A percentile compares a stretch with the other conserved stretches of the same genome.
phyloP scores from a whole-genome alignment of 139 green algal genomes.

The Chlorella sp. region DNA sequence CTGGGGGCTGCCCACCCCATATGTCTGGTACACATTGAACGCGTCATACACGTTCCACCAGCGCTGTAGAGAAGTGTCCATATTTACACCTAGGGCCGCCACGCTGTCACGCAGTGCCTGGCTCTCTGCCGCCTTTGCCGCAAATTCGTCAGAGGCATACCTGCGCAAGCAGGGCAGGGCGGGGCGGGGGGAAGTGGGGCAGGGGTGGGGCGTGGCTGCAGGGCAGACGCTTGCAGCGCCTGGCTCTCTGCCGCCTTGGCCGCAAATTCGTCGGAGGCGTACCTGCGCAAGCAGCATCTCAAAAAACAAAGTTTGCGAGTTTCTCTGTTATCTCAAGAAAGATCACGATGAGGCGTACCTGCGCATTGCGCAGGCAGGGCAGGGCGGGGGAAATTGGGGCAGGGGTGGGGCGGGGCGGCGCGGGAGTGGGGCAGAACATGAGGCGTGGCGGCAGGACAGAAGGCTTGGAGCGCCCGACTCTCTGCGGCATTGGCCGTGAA shows the following conservation, averaged over 20 bases:
- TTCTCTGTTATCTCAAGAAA: too few species aligned
- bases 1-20: conserved; percentile 34
- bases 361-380: too few species aligned
- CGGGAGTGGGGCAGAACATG: too few species aligned
- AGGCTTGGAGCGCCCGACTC: background rate
- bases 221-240: background rate
- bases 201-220: background rate
- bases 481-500: conserved; percentile 46
- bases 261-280: conserved; percentile 49
- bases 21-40: conserved; percentile 60
- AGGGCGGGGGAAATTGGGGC: too few species aligned
- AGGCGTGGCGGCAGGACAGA: background rate
- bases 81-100: background rate
- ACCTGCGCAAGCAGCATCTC: background rate
- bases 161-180: background rate
- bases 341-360: too few species aligned
- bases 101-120: conserved; percentile 8
- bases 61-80: conserved; percentile 45
- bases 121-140: conserved; percentile 29
- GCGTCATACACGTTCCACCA: conserved; percentile 50
- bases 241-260: conserved; percentile 30
- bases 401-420: too few species aligned
- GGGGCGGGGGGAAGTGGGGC: too few species aligned
- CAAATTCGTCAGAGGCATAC: conserved; percentile 51
- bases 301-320: too few species aligned